Evolutionary conservation across 768 basidiomycete genomes (phyloP), one percentile per base, ranked within the genome.

Genomic region (Calvatia gigantea): DNA sequence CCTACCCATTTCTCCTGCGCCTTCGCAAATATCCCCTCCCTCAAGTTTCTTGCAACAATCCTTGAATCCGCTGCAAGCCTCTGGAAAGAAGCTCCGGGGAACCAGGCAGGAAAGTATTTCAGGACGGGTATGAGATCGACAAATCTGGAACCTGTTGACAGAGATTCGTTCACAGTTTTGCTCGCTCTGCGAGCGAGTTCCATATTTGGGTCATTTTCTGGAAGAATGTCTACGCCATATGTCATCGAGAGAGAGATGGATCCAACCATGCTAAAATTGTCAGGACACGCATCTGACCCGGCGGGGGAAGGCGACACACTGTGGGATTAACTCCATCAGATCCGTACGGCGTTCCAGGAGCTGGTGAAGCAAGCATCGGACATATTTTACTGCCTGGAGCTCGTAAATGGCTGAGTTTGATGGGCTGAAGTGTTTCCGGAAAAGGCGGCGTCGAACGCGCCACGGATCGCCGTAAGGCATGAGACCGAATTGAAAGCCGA

Each of bases 31-130:
- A 79, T 78, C 9, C 67, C 56, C 9, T 76, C 69, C 8, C 70
- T 62, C 65, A 78, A 70, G 23, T 69, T 62, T 6, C 70, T 50
- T 65, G 71, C 74, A 74, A 15, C 57, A 52, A 25, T 63, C 62
- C 33, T 70, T 66, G 12, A 68, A 58, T 43, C 64, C 62, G 23
- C 70, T 5, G 78, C 79, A 45, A 68, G 69, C 23, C 65, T 66
- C 60, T 79, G 70, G 56, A 81, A 81, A 1, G 69, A 69, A n/a
- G 74, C 74, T 0, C 80, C 80, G 7, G 78, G 78, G 12, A 81
- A 44, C 76, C 77, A 81, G 27, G 61, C 65, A 0, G 80, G 80
- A 12, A 82, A 58, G 33, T 76, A 66, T 61, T 71, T 71, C 53
- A 80, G 57, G 8, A 46, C 28, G 3, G 68, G 67, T 9, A 69